phyloP scores from a whole-genome alignment of 345 rosid genomes.

The Brassica incana region DNA sequence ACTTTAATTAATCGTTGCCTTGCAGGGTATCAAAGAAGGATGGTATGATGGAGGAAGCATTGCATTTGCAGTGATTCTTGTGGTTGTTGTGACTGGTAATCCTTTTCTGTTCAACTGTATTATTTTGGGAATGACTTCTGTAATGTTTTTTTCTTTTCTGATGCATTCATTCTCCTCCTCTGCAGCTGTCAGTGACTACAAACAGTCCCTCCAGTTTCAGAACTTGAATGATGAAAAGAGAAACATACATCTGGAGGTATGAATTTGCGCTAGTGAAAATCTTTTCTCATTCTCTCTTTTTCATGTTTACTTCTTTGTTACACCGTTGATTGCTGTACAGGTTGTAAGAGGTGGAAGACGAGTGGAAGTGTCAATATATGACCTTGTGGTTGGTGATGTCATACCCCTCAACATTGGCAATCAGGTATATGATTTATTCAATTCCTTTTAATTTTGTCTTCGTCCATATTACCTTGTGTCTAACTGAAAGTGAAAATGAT shows the following conservation, averaged over 20 bases:
- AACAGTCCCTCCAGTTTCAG: constrained; percentile 97
- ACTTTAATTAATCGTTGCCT: neutral
- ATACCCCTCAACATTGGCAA: constrained; percentile 96
- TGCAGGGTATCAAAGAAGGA: constrained; percentile 82
- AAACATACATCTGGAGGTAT: constrained; percentile 93
- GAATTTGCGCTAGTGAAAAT: neutral
- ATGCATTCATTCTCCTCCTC: constrained; percentile 2
- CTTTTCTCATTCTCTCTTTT: neutral
- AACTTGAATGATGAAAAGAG: constrained; percentile 92
- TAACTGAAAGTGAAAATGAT: neutral
- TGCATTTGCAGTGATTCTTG: constrained; percentile 89
- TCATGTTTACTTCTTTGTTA: constrained; percentile 10
- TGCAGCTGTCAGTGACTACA: constrained; percentile 95
- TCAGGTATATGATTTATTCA: constrained; percentile 51
- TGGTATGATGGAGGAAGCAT: constrained; percentile 99
- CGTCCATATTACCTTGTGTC: neutral
- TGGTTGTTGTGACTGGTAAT: constrained; percentile 87
- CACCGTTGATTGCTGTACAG: constrained; percentile 38
- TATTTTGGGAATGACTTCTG: neutral
- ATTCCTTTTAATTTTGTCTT: constrained; percentile 4
- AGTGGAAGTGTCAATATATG: constrained; percentile 83
- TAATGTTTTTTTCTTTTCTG: neutral
- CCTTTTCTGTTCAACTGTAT: neutral
- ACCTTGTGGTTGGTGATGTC: constrained; percentile 92
- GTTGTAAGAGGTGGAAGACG: constrained; percentile 88